Conservation (phyloP, 2,329 filamentous ascomycete species). For the Podosphaera aphanis region DNA sequence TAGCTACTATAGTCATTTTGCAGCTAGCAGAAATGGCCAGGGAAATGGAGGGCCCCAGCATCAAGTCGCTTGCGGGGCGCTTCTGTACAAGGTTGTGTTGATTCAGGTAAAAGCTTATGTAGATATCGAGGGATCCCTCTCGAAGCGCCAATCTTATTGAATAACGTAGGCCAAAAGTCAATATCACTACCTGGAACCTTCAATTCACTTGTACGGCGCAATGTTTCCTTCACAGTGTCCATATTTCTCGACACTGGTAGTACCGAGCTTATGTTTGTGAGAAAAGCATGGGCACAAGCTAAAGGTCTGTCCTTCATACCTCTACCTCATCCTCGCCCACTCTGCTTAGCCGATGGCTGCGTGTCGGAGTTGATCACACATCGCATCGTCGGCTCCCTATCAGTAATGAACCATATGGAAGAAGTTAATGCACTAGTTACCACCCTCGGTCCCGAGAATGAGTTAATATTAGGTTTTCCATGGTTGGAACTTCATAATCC, state of each 20-base stretch:
- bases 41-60: neutral
- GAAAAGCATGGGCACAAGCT: constrained; percentile 1
- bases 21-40: neutral
- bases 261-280: neutral
- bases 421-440: neutral
- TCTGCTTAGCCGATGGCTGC: neutral
- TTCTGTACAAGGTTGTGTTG: neutral
- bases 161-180: neutral
- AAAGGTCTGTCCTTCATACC: neutral
- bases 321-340: neutral
- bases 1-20: neutral
- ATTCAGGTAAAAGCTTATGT: neutral
- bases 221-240: neutral
- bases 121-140: neutral
- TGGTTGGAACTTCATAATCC: neutral
- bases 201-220: neutral
- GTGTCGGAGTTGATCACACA: neutral
- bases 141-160: neutral
- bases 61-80: neutral
- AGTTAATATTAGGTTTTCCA: neutral
- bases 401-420: neutral
- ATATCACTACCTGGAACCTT: neutral
- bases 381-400: neutral
- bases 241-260: neutral
- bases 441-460: neutral